A percentile compares a stretch with the other conserved stretches of the same genome.
phyloP scores from a whole-genome alignment of 345 rosid species.

The Populus ilicifolia region DNA sequence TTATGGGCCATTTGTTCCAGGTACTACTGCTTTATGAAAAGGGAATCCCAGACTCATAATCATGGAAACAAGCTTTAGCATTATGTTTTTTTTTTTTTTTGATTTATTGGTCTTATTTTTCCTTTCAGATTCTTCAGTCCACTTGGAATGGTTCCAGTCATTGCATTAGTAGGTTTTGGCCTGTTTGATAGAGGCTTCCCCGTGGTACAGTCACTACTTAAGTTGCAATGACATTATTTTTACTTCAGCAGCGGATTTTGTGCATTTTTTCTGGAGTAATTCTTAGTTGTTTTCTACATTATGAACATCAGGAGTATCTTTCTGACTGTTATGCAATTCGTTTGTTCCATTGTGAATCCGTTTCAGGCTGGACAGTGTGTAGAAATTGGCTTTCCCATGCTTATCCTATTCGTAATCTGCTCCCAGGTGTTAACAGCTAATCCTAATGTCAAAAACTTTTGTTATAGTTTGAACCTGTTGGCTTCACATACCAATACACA shows the following conservation, averaged over 20 bases:
- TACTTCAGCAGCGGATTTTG: not conserved
- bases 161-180: slow-evolving; percentile 86
- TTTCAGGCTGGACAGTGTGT: slow-evolving; percentile 80
- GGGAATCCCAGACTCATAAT: not conserved
- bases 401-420: slow-evolving; percentile 66
- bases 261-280: not conserved
- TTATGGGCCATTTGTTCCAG: slow-evolving; percentile 96
- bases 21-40: slow-evolving; percentile 29
- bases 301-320: not conserved
- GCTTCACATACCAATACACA: not conserved
- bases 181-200: slow-evolving; percentile 98
- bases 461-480: not conserved
- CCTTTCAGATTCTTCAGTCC: slow-evolving; percentile 91
- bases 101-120: not conserved
- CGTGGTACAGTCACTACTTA: slow-evolving; percentile 47
- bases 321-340: not conserved
- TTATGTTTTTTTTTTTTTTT: not conserved
- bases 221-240: not conserved
- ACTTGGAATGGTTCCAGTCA: slow-evolving; percentile 95
- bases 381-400: slow-evolving; percentile 91
- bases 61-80: not conserved
- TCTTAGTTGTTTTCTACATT: not conserved
- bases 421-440: slow-evolving; percentile 59
- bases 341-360: not conserved
- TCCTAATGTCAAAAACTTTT: not conserved